Evolutionary conservation across 1,284 basidiomycete genomes (phyloP).

Genomic region (Malassezia restricta): DNA sequence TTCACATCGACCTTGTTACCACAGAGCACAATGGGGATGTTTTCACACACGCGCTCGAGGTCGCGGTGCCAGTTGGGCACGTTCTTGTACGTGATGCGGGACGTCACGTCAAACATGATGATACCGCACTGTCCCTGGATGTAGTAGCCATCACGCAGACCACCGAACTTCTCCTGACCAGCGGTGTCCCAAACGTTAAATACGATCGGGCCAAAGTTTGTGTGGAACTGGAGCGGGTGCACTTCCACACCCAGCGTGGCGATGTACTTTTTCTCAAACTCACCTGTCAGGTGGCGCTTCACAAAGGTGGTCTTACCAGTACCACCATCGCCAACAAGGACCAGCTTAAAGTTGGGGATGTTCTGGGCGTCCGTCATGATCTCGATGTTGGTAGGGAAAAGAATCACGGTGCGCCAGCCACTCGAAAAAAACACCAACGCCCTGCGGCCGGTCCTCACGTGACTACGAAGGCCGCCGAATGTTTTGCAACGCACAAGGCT

Average conservation of each 20-base stretch:
- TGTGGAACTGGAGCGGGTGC: constrained; percentile 86
- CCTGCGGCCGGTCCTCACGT: constrained; percentile 13
- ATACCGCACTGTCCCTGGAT: constrained; percentile 84
- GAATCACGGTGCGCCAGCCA: background rate
- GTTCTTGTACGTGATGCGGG: constrained; percentile 99
- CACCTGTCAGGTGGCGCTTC: constrained; percentile 83
- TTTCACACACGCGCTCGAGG: constrained; percentile 97
- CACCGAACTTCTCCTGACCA: constrained; percentile 89
- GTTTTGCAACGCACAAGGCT: constrained; percentile 6
- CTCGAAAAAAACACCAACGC: constrained; percentile 12
- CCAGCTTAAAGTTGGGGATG: constrained; percentile 95
- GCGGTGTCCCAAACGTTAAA: constrained; percentile 99
- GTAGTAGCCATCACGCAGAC: constrained; percentile 45
- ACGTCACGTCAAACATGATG: constrained; percentile 99
- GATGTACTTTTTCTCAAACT: constrained; percentile 99
- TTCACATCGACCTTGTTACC: constrained; percentile 99
- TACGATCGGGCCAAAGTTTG: constrained; percentile 96
- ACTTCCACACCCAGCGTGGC: constrained; percentile 99
- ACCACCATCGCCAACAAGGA: constrained; percentile 95
- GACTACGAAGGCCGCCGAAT: background rate
- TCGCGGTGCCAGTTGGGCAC: constrained; percentile 99
- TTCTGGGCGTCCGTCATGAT: constrained; percentile 28
- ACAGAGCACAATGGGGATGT: constrained; percentile 97
- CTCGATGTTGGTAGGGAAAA: background rate
- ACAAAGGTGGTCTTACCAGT: constrained; percentile 60